These are phyloP conservation scores for Plasmodium gaboni DNA, from an alignment of 169 alveolate genomes.

Conservation along the genomic window DNA sequence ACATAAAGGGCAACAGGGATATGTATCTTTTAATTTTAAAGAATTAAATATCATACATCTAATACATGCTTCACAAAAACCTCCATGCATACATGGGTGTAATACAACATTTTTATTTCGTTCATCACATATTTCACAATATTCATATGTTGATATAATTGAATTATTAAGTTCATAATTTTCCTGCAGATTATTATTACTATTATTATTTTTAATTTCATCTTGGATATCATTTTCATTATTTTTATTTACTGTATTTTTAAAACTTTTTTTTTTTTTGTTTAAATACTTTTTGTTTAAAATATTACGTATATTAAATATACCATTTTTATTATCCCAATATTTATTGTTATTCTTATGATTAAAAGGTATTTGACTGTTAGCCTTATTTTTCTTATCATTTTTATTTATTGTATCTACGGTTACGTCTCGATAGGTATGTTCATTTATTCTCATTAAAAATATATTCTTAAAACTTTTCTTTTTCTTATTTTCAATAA, in stretches of 20 bases:
- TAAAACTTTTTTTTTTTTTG: slow-evolving; percentile 5
- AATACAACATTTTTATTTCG: slow-evolving; percentile 65
- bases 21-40: slow-evolving; percentile 31
- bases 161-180: slow-evolving; percentile 1
- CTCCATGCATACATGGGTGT: slow-evolving; percentile 78
- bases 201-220: slow-evolving; percentile 3
- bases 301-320: slow-evolving; percentile 40
- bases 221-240: slow-evolving; percentile 1
- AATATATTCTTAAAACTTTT: slow-evolving; percentile 20
- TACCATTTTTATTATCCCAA: slow-evolving; percentile 6
- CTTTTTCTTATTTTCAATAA: slow-evolving; percentile 70
- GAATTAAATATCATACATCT: slow-evolving; percentile 61
- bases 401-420: slow-evolving; percentile 5
- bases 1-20: slow-evolving; percentile 66
- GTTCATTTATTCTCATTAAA: slow-evolving; percentile 56
- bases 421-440: slow-evolving; percentile 40
- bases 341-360: slow-evolving; percentile 2
- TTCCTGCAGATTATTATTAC: not conserved
- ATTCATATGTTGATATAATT: slow-evolving; percentile 14
- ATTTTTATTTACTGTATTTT: not conserved
- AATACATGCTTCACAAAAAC: slow-evolving; percentile 73
- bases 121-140: slow-evolving; percentile 77
- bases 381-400: not conserved
- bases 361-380: not conserved
- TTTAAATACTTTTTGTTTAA: slow-evolving; percentile 21